Evolutionary conservation across 2,329 filamentous ascomycete species (phyloP).

Genomic region (Westerdykella sp.): DNA sequence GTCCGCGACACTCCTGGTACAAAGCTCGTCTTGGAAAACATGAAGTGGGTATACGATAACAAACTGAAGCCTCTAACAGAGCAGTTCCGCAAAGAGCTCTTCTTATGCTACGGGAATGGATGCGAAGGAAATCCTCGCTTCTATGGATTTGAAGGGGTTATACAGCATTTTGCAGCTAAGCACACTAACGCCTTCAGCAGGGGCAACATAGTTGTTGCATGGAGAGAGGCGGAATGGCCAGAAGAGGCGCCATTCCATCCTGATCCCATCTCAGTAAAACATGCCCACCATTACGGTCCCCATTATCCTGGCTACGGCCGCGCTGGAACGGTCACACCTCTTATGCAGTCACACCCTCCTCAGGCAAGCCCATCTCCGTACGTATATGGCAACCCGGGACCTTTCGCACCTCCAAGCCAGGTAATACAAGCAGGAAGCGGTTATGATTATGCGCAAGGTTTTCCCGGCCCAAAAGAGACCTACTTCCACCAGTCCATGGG

Average conservation of each 20-base stretch:
- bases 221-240: slow-evolving; percentile 73
- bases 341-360: slow-evolving; percentile 27
- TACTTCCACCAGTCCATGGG: slow-evolving; percentile 27
- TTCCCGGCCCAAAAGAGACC: slow-evolving; percentile 23
- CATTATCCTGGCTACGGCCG: slow-evolving; percentile 35
- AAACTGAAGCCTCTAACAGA: slow-evolving; percentile 68
- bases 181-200: slow-evolving; percentile 65
- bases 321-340: slow-evolving; percentile 32
- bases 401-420: slow-evolving; percentile 33
- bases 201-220: slow-evolving; percentile 68
- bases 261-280: slow-evolving; percentile 47
- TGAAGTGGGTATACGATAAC: slow-evolving; percentile 78
- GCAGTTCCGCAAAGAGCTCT: slow-evolving; percentile 61
- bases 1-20: slow-evolving; percentile 45
- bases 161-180: slow-evolving; percentile 79
- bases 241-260: slow-evolving; percentile 65
- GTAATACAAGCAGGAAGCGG: slow-evolving; percentile 15
- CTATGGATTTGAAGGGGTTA: slow-evolving; percentile 70
- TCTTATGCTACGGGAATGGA: slow-evolving; percentile 59
- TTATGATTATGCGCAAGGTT: slow-evolving; percentile 27
- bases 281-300: slow-evolving; percentile 32
- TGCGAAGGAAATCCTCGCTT: slow-evolving; percentile 60
- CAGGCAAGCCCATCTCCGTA: slow-evolving; percentile 36
- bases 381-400: slow-evolving; percentile 30
- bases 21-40: slow-evolving; percentile 70